These are phyloP conservation scores for Gloeophyllum trabeum DNA, from an alignment of 768 basidiomycete genomes.

Conservation along the genomic window DNA sequence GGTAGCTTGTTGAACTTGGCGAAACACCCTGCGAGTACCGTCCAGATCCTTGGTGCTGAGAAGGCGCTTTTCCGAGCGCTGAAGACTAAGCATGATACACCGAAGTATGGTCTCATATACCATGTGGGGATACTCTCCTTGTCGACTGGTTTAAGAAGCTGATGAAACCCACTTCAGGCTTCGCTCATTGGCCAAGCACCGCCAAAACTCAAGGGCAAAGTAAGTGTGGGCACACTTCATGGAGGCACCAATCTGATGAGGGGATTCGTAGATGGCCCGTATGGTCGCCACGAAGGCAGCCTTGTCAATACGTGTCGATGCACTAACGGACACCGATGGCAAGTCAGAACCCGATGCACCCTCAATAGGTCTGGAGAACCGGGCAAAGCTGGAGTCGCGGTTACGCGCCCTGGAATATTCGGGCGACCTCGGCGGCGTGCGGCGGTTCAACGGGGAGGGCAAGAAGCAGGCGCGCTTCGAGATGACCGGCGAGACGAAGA, in stretches of 20 bases:
- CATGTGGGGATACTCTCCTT: constrained; percentile 48
- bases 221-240: constrained; percentile 16
- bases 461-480: constrained; percentile 73
- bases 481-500: constrained; percentile 66
- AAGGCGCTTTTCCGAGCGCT: constrained; percentile 69
- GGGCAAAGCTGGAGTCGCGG: constrained; percentile 91
- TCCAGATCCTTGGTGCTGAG: constrained; percentile 70
- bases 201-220: constrained; percentile 96
- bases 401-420: constrained; percentile 83
- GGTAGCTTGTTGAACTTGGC: constrained; percentile 60
- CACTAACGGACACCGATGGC: constrained; percentile 83
- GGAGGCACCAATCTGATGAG: background rate
- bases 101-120: constrained; percentile 99
- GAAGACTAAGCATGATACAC: constrained; percentile 88
- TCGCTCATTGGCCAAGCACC: constrained; percentile 96
- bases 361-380: constrained; percentile 86
- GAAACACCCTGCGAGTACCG: constrained; percentile 71
- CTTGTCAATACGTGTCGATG: constrained; percentile 94
- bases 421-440: constrained; percentile 59
- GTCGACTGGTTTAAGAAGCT: constrained; percentile 1
- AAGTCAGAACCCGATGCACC: constrained; percentile 78
- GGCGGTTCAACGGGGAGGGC: constrained; percentile 44
- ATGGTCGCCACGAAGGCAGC: constrained; percentile 99
- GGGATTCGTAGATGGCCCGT: constrained; percentile 75
- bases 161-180: constrained; percentile 36